phyloP scores from a whole-genome alignment of 2,329 filamentous ascomycete genomes.

The Alternaria metachromatica region DNA sequence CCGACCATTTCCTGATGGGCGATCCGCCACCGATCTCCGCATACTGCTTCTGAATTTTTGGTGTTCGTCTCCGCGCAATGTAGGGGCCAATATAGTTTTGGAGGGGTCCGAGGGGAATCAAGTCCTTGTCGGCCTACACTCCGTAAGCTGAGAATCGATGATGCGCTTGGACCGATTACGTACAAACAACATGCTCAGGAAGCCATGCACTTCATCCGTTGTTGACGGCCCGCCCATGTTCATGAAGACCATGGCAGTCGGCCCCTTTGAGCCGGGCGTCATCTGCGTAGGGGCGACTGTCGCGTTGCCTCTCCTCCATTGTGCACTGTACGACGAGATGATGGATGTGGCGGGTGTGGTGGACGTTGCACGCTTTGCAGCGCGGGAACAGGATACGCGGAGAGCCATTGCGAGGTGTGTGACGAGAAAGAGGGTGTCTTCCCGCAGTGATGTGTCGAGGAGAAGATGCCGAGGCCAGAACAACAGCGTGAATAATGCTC shows the following conservation, averaged over 20 bases:
- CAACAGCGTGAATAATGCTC: constrained; percentile 29
- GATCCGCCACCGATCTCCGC: constrained; percentile 95
- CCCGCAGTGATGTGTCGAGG: background rate
- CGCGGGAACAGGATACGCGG: constrained; percentile 41
- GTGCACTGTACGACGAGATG: constrained; percentile 39
- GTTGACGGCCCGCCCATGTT: constrained; percentile 98
- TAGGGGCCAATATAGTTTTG: constrained; percentile 90
- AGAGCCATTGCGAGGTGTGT: constrained; percentile 50
- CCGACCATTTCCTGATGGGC: constrained; percentile 97
- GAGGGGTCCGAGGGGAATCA: constrained; percentile 92
- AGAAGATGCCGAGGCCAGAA: constrained; percentile 26
- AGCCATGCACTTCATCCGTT: constrained; percentile 84
- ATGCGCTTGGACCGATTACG: constrained; percentile 41
- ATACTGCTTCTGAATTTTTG: constrained; percentile 97
- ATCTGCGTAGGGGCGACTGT: constrained; percentile 77
- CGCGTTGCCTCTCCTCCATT: constrained; percentile 48
- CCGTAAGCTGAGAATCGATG: constrained; percentile 21
- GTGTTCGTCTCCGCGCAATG: constrained; percentile 84
- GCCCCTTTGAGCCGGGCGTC: constrained; percentile 73
- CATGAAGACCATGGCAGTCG: constrained; percentile 97
- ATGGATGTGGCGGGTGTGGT: constrained; percentile 36
- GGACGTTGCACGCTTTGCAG: constrained; percentile 42
- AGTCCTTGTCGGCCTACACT: constrained; percentile 80
- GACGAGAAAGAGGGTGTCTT: constrained; percentile 9
- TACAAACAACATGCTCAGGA: constrained; percentile 91